A percentile compares a stretch with the other conserved stretches of the same genome.
phyloP scores from a whole-genome alignment of 1,139 yeast species.

The Hemisphaericaspora lyxosophila region DNA sequence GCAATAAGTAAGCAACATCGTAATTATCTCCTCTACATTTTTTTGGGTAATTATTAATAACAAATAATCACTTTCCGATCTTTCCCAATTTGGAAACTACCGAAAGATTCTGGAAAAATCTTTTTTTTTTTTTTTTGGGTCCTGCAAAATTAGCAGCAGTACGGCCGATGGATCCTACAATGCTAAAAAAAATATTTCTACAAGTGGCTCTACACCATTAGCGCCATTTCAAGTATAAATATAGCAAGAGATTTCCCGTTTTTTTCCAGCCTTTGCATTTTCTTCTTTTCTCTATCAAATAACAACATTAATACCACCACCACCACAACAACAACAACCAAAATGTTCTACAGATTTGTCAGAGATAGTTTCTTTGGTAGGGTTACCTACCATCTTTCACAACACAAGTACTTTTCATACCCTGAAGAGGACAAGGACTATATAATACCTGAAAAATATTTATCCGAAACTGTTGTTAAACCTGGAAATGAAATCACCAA shows the following conservation, averaged over 20 bases:
- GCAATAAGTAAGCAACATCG: too few relatives aligned
- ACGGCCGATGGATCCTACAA: neutral
- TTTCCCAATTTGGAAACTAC: neutral
- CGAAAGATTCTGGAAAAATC: neutral
- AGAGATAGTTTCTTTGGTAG: constrained; percentile 34
- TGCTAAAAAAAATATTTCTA: too few relatives aligned
- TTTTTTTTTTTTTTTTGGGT: neutral
- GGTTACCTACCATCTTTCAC: constrained; percentile 26
- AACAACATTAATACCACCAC: neutral
- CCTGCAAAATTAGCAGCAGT: too few relatives aligned
- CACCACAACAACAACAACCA: neutral
- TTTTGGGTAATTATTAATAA: too few relatives aligned
- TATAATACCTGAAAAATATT: constrained; percentile 33
- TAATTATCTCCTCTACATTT: too few relatives aligned
- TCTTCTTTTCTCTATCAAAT: neutral
- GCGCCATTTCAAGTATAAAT: neutral
- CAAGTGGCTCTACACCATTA: neutral
- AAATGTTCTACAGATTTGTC: constrained; percentile 16
- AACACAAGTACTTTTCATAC: constrained; percentile 24
- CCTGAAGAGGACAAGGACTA: constrained; percentile 31
- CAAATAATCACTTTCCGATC: neutral
- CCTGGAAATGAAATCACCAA: neutral
- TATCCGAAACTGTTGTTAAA: constrained; percentile 8
- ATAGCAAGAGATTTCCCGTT: neutral
- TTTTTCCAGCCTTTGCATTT: too few relatives aligned